Conservation (phyloP, 371 early-diverging fungal species). For the Smittium culicis region DNA sequence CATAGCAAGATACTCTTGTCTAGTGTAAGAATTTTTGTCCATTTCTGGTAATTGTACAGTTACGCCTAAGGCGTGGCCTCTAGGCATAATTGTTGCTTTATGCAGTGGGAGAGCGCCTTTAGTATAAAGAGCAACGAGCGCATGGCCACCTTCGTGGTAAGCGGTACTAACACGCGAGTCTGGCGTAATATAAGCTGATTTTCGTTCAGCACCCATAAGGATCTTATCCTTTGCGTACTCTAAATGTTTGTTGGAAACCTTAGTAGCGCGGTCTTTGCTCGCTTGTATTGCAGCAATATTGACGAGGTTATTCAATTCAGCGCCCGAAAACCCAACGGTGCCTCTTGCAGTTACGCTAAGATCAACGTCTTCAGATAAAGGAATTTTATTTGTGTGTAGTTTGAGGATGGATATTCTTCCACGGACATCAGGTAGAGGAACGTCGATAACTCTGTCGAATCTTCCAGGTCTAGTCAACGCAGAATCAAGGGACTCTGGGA, state of each 20-base stretch:
- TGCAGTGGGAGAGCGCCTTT: slow-evolving; percentile 91
- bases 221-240: slow-evolving; percentile 96
- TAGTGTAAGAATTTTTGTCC: slow-evolving; percentile 74
- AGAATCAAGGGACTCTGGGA: slow-evolving; percentile 95
- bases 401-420: slow-evolving; percentile 82
- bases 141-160: slow-evolving; percentile 97
- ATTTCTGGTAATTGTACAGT: slow-evolving; percentile 86
- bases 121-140: slow-evolving; percentile 89
- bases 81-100: slow-evolving; percentile 96
- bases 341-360: slow-evolving; percentile 74
- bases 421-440: slow-evolving; percentile 91
- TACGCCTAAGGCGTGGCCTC: slow-evolving; percentile 82
- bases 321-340: slow-evolving; percentile 98
- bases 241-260: slow-evolving; percentile 62
- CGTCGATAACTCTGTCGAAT: slow-evolving; percentile 98
- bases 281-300: slow-evolving; percentile 94
- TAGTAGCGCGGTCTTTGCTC: slow-evolving; percentile 50
- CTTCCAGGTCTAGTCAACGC: slow-evolving; percentile 97
- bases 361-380: slow-evolving; percentile 76
- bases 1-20: slow-evolving; percentile 70
- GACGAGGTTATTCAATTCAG: slow-evolving; percentile 91
- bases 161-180: slow-evolving; percentile 79
- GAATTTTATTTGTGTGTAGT: slow-evolving; percentile 95
- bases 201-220: slow-evolving; percentile 93
- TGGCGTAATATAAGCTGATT: slow-evolving; percentile 78